Evolutionary conservation across 2,329 filamentous ascomycete genomes (phyloP).

Genomic region (Pyrenophora tritici-repentis): DNA sequence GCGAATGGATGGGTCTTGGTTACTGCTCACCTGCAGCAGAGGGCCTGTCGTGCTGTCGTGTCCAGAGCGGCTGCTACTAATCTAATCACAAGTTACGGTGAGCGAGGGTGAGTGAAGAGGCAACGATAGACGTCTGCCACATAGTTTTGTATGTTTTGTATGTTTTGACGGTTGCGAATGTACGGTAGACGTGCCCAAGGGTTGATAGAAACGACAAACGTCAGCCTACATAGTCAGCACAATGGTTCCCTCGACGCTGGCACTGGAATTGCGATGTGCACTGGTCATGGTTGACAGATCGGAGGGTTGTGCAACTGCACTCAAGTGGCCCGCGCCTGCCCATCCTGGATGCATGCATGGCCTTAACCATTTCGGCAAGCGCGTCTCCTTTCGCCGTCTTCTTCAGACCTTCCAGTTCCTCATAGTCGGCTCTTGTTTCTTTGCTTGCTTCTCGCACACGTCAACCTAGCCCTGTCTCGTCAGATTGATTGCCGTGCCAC

Average conservation of each 20-base stretch:
- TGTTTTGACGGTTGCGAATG: too few species aligned
- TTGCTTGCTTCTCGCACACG: constrained; percentile 18
- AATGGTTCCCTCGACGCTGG: too few species aligned
- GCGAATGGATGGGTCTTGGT: background rate
- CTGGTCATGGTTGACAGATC: constrained; percentile 1
- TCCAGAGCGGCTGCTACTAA: constrained; percentile 7
- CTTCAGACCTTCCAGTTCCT: constrained; percentile 22
- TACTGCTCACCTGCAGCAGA: too few species aligned
- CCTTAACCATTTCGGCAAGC: constrained; percentile 19
- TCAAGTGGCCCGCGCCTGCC: constrained; percentile 17
- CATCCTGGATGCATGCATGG: constrained; percentile 27
- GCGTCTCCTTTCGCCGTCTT: constrained; percentile 29
- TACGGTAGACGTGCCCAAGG: too few species aligned
- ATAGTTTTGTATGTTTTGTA: background rate
- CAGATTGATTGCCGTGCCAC: constrained; percentile 34
- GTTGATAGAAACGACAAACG: too few species aligned
- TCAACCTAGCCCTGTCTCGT: constrained; percentile 18
- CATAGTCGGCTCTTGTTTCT: constrained; percentile 10
- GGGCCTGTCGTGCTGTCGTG: too few species aligned
- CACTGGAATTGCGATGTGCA: too few species aligned
- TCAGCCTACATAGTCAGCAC: too few species aligned
- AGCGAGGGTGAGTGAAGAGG: constrained; percentile 12
- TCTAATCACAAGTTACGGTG: constrained; percentile 12
- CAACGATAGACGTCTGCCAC: background rate
- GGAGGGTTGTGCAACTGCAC: constrained; percentile 19